These are phyloP conservation scores for Aegilops bicornis DNA, from an alignment of 176 grass and related monocot genomes.

Conservation along the genomic window DNA sequence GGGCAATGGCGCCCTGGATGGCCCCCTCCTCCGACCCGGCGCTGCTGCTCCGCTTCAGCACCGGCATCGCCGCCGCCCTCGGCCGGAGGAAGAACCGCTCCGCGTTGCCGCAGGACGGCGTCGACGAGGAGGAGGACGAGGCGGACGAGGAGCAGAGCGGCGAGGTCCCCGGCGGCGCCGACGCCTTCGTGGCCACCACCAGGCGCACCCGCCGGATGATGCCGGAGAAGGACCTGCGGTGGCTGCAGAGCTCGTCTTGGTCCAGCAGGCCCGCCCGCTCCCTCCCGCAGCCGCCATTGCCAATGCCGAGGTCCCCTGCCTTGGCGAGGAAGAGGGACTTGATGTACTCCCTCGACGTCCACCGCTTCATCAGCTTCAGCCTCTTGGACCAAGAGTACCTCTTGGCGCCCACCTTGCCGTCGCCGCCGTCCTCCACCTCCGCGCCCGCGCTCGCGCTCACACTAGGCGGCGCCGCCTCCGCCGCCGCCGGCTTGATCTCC, in stretches of 20 bases:
- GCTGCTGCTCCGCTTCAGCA: constrained; percentile 74
- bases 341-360: constrained; percentile 78
- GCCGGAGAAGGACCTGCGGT: constrained; percentile 91
- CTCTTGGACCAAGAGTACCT: constrained; percentile 69
- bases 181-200: constrained; percentile 34
- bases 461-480: not conserved
- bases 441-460: not conserved
- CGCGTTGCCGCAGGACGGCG: constrained; percentile 45
- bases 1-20: constrained; percentile 90
- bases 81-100: constrained; percentile 34
- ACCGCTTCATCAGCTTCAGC: constrained; percentile 68
- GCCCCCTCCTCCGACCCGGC: constrained; percentile 66
- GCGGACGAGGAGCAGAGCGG: constrained; percentile 42
- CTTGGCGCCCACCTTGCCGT: constrained; percentile 30
- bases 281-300: not conserved
- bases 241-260: constrained; percentile 42
- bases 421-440: not conserved
- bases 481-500: not conserved
- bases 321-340: constrained; percentile 61
- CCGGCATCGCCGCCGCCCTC: not conserved
- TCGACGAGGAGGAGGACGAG: constrained; percentile 34
- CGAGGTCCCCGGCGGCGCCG: constrained; percentile 29
- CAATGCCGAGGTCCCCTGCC: constrained; percentile 24
- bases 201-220: constrained; percentile 65
- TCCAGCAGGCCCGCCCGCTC: constrained; percentile 30